Conservation (phyloP, 2,329 filamentous ascomycete genomes). For the Botrytis paeoniae region DNA sequence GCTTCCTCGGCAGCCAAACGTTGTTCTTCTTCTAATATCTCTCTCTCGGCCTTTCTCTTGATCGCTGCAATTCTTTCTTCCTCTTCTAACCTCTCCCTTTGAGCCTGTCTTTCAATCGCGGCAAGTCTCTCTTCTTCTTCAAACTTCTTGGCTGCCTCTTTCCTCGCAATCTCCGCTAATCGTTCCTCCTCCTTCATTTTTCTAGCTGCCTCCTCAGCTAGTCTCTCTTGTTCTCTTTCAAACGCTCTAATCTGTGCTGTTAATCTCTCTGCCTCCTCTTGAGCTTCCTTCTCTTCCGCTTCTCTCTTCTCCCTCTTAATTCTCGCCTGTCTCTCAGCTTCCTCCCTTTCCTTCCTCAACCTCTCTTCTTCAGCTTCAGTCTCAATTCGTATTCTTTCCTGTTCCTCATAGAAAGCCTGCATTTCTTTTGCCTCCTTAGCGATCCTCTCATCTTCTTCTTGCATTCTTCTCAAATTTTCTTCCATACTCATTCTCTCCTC, state of each 20-base stretch:
- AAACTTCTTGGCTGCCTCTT: not conserved
- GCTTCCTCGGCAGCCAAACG: constrained; percentile 13
- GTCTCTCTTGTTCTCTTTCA: constrained; percentile 17
- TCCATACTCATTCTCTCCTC: constrained; percentile 22
- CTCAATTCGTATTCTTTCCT: constrained; percentile 10
- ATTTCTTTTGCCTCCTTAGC: constrained; percentile 25
- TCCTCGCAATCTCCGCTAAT: constrained; percentile 2
- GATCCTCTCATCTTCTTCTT: constrained; percentile 21
- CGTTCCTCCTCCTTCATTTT: constrained; percentile 17
- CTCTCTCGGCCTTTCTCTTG: not conserved
- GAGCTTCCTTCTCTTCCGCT: constrained; percentile 17
- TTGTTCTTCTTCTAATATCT: constrained; percentile 7
- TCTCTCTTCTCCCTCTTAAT: constrained; percentile 15
- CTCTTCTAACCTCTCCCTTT: constrained; percentile 4
- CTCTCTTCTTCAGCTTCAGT: constrained; percentile 16
- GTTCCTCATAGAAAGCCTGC: constrained; percentile 21
- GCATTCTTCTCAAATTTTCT: constrained; percentile 21
- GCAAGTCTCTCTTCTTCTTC: constrained; percentile 12
- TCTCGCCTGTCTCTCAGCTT: constrained; percentile 11
- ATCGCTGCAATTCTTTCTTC: constrained; percentile 3
- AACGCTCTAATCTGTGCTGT: constrained; percentile 20
- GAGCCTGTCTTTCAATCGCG: not conserved
- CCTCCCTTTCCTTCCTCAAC: constrained; percentile 11
- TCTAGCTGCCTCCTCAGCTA: constrained; percentile 19
- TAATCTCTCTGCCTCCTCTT: constrained; percentile 21